These are phyloP conservation scores for Calonectria pseudoturangicola DNA, from an alignment of 2,329 filamentous ascomycete genomes.

Conservation along the genomic window DNA sequence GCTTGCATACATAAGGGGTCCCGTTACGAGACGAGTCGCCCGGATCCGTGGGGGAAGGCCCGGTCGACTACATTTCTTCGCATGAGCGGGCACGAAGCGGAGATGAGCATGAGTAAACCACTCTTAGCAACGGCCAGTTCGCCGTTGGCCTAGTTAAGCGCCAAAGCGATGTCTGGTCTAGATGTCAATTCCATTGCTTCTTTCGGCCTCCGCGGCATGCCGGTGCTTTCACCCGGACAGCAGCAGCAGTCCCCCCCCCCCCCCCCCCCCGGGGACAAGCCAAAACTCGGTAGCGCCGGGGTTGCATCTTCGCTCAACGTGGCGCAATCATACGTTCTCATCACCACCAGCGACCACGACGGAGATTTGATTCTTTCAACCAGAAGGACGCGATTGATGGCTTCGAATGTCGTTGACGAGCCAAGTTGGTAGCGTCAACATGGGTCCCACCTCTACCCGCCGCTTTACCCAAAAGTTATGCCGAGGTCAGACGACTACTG, in stretches of 20 bases:
- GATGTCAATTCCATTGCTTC: not conserved
- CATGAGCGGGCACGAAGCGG: not conserved
- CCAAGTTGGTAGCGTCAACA: not conserved
- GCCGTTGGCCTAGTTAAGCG: not conserved
- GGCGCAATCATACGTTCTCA: not conserved
- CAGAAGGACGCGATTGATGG: not conserved
- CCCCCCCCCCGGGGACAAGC: not conserved
- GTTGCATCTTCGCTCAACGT: not conserved
- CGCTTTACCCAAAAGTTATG: not conserved
- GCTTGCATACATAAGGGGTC: too few species aligned
- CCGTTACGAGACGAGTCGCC: not conserved
- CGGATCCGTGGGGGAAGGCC: not conserved
- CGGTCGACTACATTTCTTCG: not conserved
- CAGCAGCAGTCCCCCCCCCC: too few species aligned
- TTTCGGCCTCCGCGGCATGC: not conserved
- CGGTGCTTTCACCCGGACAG: not conserved
- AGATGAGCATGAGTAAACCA: not conserved
- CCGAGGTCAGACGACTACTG: not conserved
- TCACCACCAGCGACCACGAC: not conserved
- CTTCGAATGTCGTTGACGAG: not conserved
- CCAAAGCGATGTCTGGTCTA: not conserved
- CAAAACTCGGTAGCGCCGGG: not conserved
- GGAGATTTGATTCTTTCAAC: not conserved
- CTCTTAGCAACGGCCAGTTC: not conserved
- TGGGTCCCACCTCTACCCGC: constrained; percentile 6